Conservation (phyloP, 371 early-diverging fungal genomes). For the Mucor piriformis region DNA sequence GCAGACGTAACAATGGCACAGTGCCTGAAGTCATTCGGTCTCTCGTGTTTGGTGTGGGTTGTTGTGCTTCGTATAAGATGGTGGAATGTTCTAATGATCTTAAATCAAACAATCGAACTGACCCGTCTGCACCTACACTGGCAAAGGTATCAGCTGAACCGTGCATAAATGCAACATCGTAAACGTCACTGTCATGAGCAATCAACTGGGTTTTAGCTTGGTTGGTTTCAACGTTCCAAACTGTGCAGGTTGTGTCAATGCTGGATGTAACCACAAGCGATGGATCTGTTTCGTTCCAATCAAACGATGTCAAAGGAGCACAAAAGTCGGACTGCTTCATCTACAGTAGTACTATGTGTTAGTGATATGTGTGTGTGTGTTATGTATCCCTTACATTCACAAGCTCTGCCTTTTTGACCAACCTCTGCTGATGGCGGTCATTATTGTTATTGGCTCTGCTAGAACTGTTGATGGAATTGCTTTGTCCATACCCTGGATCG, state of each 20-base stretch:
- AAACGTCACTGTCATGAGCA: constrained; percentile 97
- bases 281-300: constrained; percentile 93
- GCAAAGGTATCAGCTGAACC: constrained; percentile 91
- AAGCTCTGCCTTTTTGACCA: constrained; percentile 54
- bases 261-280: constrained; percentile 85
- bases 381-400: constrained; percentile 53
- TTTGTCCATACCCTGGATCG: constrained; percentile 42
- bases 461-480: constrained; percentile 35
- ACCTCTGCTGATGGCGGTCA: constrained; percentile 12
- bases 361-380: no score
- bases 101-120: constrained; percentile 95
- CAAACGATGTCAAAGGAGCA: constrained; percentile 94
- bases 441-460: constrained; percentile 18
- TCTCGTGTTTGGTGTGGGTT: constrained; percentile 34
- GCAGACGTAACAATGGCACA: constrained; percentile 78
- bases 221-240: constrained; percentile 93
- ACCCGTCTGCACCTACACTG: constrained; percentile 95
- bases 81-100: constrained; percentile 93
- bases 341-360: no score
- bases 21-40: constrained; percentile 22
- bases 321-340: constrained; percentile 68
- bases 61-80: constrained; percentile 92
- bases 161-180: constrained; percentile 91
- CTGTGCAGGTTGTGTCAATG: constrained; percentile 97
- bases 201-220: constrained; percentile 97